Percentiles rank a stretch among this genome's conserved stretches.
Evolutionary conservation across 805 yeast genomes (phyloP).

Genomic region (Candida montana): DNA sequence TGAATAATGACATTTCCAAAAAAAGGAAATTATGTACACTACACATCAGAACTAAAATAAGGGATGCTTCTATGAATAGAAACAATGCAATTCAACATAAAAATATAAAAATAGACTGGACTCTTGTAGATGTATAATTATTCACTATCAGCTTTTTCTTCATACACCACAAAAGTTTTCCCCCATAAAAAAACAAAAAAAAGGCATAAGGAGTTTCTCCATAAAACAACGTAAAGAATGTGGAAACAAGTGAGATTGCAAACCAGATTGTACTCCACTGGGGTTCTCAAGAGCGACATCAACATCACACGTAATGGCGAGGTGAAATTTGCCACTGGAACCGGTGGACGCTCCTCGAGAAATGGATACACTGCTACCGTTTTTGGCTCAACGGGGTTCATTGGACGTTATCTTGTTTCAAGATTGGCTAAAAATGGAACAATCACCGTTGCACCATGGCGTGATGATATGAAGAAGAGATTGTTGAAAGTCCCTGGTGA

Average conservation of each 20-base stretch:
- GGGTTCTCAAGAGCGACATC: slow-evolving; percentile 45
- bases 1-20: too few relatives aligned
- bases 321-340: slow-evolving; percentile 63
- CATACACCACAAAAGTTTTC: neutral
- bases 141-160: neutral
- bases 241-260: slow-evolving; percentile 5
- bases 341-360: slow-evolving; percentile 80
- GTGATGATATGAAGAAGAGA: slow-evolving; percentile 74
- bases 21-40: neutral
- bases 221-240: neutral
- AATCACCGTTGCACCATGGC: slow-evolving; percentile 65
- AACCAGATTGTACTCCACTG: slow-evolving; percentile 18
- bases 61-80: too few relatives aligned
- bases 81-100: too few relatives aligned
- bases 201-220: neutral
- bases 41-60: too few relatives aligned
- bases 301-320: slow-evolving; percentile 73
- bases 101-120: too few relatives aligned
- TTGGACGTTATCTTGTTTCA: slow-evolving; percentile 67
- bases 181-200: neutral
- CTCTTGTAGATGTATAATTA: too few relatives aligned
- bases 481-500: slow-evolving; percentile 81
- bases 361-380: slow-evolving; percentile 87
- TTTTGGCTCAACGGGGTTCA: slow-evolving; percentile 75
- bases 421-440: slow-evolving; percentile 83